A percentile compares a stretch with the other conserved stretches of the same genome.
These are phyloP conservation scores for Coccinonectria pachysandricola DNA, from an alignment of 2,329 filamentous ascomycete species.

Conservation along the genomic window DNA sequence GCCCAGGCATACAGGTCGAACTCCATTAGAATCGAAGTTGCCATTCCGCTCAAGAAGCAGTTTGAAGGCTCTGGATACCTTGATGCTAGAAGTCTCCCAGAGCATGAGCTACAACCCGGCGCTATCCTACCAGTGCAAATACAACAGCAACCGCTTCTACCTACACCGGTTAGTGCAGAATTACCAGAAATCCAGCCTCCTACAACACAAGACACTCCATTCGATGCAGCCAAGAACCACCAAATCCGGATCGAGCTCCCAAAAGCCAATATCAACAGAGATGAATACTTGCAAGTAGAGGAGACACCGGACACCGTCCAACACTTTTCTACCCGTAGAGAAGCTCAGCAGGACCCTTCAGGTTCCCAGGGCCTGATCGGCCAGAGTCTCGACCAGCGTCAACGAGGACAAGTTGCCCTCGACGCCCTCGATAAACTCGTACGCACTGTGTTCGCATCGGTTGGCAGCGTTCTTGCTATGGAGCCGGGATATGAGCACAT, in stretches of 20 bases:
- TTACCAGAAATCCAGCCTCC: no score
- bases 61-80: conserved; percentile 29
- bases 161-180: no score
- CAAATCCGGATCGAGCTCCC: conserved; percentile 40
- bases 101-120: conserved; percentile 10
- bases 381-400: conserved; percentile 64
- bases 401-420: conserved; percentile 67
- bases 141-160: conserved; percentile 5
- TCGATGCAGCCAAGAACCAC: conserved; percentile 8
- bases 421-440: conserved; percentile 60
- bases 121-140: conserved; percentile 6
- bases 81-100: conserved; percentile 19
- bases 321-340: conserved; percentile 42
- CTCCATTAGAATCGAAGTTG: conserved; percentile 35
- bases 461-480: conserved; percentile 55
- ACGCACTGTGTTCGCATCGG: conserved; percentile 64
- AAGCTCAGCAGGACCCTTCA: conserved; percentile 39
- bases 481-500: conserved; percentile 45
- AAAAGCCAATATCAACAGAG: conserved; percentile 34
- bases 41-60: conserved; percentile 33
- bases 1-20: conserved; percentile 25
- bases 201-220: no score
- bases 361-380: conserved; percentile 47
- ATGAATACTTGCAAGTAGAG: conserved; percentile 41
- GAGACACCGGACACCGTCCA: conserved; percentile 36